Evolutionary conservation across 2,329 filamentous ascomycete species (phyloP).

Genomic region (Acephala macrosclerotiorum): DNA sequence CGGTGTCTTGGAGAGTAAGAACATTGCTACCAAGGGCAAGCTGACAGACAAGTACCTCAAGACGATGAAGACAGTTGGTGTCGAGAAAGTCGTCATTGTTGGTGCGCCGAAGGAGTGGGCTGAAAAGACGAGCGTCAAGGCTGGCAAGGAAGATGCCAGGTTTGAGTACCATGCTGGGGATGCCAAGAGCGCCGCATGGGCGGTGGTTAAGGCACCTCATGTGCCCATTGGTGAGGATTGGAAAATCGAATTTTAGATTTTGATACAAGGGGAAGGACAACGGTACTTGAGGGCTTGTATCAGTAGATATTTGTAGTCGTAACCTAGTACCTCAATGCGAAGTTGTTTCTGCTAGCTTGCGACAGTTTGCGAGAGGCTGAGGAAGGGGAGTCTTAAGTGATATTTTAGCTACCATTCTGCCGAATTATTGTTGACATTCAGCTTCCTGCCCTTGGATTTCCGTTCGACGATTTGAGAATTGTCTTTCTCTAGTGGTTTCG

Average conservation of each 20-base stretch:
- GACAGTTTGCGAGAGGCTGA: neutral
- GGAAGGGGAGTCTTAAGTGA: neutral
- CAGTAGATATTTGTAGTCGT: slow-evolving; percentile 5
- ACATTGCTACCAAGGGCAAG: slow-evolving; percentile 64
- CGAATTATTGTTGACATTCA: neutral
- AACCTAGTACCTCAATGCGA: neutral
- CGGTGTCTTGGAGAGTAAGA: slow-evolving; percentile 71
- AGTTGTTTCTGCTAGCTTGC: neutral
- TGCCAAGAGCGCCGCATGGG: slow-evolving; percentile 65
- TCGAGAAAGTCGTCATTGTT: slow-evolving; percentile 87
- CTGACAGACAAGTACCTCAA: slow-evolving; percentile 79
- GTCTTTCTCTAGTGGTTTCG: too few relatives aligned
- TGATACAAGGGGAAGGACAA: slow-evolving; percentile 35
- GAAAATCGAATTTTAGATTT: slow-evolving; percentile 50
- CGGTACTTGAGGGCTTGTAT: slow-evolving; percentile 37
- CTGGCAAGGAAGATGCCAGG: slow-evolving; percentile 62
- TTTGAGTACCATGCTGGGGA: slow-evolving; percentile 64
- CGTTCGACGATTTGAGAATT: too few relatives aligned
- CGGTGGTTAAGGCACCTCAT: slow-evolving; percentile 67
- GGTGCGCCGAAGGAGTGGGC: slow-evolving; percentile 79
- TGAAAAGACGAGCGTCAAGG: slow-evolving; percentile 64
- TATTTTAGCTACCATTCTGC: neutral
- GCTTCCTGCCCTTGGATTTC: too few relatives aligned
- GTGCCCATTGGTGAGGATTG: slow-evolving; percentile 69
- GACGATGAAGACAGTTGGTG: slow-evolving; percentile 76